Evolutionary conservation across 345 rosid species (phyloP).

Genomic region (Psidium guajava): DNA sequence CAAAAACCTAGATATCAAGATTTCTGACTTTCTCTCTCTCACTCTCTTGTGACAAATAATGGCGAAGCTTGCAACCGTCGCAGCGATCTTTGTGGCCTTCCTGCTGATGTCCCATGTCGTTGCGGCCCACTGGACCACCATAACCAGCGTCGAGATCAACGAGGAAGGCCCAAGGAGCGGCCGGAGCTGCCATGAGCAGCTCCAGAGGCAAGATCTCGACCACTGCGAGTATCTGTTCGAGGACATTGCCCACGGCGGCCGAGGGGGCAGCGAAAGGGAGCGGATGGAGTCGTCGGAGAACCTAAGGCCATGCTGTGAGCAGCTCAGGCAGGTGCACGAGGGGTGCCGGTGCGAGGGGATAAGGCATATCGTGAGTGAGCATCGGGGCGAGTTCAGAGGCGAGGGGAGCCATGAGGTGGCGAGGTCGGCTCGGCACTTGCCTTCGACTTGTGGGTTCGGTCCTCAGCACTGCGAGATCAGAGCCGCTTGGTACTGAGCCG

Average conservation of each 20-base stretch:
- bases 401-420: neutral
- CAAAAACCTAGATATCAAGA: neutral
- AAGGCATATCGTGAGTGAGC: neutral
- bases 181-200: neutral
- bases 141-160: neutral
- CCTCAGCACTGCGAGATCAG: constrained; percentile 5
- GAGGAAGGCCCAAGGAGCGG: neutral
- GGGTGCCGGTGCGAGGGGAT: constrained; percentile 6
- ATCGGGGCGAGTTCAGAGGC: neutral
- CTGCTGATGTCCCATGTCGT: neutral
- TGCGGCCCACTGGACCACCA: neutral
- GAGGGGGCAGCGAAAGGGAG: neutral
- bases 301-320: constrained; percentile 1
- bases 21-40: neutral
- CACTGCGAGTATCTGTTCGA: neutral
- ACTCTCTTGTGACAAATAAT: neutral
- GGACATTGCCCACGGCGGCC: neutral
- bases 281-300: neutral
- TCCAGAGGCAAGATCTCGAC: neutral
- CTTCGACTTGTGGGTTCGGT: neutral
- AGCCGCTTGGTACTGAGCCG: constrained; percentile 1
- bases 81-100: neutral
- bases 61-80: neutral
- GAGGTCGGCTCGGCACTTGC: neutral
- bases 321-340: constrained; percentile 1